These are phyloP conservation scores for Mycosphaerella arachidis DNA, from an alignment of 2,329 filamentous ascomycete genomes.

Conservation along the genomic window DNA sequence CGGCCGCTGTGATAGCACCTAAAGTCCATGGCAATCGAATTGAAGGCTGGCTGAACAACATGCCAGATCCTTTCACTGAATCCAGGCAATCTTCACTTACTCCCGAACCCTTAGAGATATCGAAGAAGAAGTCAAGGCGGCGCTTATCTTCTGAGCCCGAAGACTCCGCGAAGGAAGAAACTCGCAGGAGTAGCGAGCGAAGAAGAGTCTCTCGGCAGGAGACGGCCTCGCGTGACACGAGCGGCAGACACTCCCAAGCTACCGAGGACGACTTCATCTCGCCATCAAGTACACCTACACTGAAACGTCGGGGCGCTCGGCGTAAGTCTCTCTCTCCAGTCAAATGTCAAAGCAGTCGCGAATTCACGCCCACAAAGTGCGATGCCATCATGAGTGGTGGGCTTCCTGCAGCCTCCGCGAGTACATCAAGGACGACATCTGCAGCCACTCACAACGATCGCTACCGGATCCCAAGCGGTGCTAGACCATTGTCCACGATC, in stretches of 20 bases:
- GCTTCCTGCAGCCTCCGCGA: slow-evolving; percentile 7
- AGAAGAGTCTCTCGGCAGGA: slow-evolving; percentile 20
- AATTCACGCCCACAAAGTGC: slow-evolving; percentile 8
- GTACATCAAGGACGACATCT: slow-evolving; percentile 10
- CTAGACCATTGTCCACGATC: slow-evolving; percentile 56
- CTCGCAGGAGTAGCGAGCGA: slow-evolving; percentile 19
- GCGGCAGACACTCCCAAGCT: slow-evolving; percentile 3
- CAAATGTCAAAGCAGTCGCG: slow-evolving; percentile 30
- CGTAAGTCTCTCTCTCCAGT: slow-evolving; percentile 40
- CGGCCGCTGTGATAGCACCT: slow-evolving; percentile 26
- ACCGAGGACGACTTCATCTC: slow-evolving; percentile 6
- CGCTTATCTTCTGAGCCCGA: slow-evolving; percentile 11
- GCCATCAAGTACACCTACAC: slow-evolving; percentile 20
- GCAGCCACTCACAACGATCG: slow-evolving; percentile 9
- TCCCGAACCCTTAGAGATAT: slow-evolving; percentile 28
- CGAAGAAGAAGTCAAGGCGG: slow-evolving; percentile 20
- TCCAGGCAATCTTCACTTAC: slow-evolving; percentile 32
- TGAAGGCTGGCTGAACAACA: slow-evolving; percentile 56
- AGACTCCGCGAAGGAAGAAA: slow-evolving; percentile 5
- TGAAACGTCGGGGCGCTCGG: slow-evolving; percentile 35
- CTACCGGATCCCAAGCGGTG: slow-evolving; percentile 42
- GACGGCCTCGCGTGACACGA: slow-evolving; percentile 14
- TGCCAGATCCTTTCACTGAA: slow-evolving; percentile 36
- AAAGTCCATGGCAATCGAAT: slow-evolving; percentile 51
- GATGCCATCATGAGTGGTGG: slow-evolving; percentile 20